Evolutionary conservation across 352 stramenopile genomes (phyloP).

Genomic region (Phytopythium cucurbitacearum): DNA sequence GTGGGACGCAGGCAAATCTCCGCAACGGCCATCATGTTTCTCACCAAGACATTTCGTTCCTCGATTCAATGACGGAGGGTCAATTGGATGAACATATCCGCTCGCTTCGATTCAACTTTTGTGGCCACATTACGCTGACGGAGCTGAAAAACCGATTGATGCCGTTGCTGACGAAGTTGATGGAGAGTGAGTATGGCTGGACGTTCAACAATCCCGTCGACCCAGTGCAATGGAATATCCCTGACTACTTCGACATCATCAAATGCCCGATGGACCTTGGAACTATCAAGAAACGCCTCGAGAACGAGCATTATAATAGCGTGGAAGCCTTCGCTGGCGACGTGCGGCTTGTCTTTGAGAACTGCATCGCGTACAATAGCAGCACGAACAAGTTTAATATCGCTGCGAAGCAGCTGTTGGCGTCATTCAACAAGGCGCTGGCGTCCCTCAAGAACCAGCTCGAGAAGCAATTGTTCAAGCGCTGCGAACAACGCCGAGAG

Average conservation of each 20-base stretch:
- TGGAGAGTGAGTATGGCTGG: slow-evolving; percentile 88
- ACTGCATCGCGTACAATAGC: slow-evolving; percentile 89
- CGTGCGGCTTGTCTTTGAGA: slow-evolving; percentile 88
- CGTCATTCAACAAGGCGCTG: slow-evolving; percentile 70
- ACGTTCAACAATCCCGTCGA: slow-evolving; percentile 95
- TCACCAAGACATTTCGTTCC: slow-evolving; percentile 85
- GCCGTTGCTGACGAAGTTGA: slow-evolving; percentile 81
- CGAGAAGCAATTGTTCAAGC: slow-evolving; percentile 84
- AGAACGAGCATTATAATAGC: slow-evolving; percentile 93
- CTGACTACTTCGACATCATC: slow-evolving; percentile 91
- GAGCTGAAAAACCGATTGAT: slow-evolving; percentile 83
- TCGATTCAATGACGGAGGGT: slow-evolving; percentile 83
- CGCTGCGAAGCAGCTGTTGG: slow-evolving; percentile 74
- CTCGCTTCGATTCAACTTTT: slow-evolving; percentile 88
- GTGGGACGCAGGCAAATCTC: slow-evolving; percentile 57
- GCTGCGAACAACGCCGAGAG: slow-evolving; percentile 74
- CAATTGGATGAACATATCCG: slow-evolving; percentile 88
- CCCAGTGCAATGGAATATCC: slow-evolving; percentile 91
- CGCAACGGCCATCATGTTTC: slow-evolving; percentile 51
- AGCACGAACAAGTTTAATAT: slow-evolving; percentile 89
- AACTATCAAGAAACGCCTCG: slow-evolving; percentile 96
- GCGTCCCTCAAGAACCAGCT: slow-evolving; percentile 66
- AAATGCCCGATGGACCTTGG: slow-evolving; percentile 98
- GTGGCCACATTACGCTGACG: slow-evolving; percentile 73
- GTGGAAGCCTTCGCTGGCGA: slow-evolving; percentile 84